A percentile compares a stretch with the other conserved stretches of the same genome.
Conservation (phyloP, 1,284 basidiomycete genomes). For the Puccinia triticina region DNA sequence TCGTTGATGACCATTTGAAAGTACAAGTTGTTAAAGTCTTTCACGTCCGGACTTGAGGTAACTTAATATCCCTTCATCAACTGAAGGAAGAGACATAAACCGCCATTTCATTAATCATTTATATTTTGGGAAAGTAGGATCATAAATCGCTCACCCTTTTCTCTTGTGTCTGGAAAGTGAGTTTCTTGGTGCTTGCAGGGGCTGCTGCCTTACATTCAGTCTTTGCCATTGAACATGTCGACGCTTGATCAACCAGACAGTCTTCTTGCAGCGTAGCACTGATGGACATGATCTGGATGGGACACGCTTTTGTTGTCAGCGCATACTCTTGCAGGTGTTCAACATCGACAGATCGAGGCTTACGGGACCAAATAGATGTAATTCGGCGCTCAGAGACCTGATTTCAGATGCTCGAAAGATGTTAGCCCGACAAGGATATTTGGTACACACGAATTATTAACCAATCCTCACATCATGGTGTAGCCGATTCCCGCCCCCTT, state of each 20-base stretch:
- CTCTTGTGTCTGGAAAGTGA: slow-evolving; percentile 22
- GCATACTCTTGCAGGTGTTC: neutral
- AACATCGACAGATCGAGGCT: neutral
- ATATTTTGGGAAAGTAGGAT: neutral
- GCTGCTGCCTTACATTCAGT: slow-evolving; percentile 12
- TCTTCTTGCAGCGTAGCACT: slow-evolving; percentile 26
- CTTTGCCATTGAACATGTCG: slow-evolving; percentile 1
- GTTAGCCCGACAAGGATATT: neutral
- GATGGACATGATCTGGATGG: slow-evolving; percentile 23
- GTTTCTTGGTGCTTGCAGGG: neutral
- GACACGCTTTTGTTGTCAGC: neutral
- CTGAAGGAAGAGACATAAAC: neutral
- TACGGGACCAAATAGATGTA: slow-evolving; percentile 32
- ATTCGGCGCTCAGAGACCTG: slow-evolving; percentile 26
- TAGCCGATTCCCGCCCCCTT: slow-evolving; percentile 17
- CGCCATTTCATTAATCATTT: neutral
- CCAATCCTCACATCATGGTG: slow-evolving; percentile 7
- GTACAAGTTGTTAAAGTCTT: too few relatives aligned
- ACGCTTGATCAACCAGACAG: slow-evolving; percentile 5
- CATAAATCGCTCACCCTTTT: neutral
- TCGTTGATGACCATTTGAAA: too few relatives aligned
- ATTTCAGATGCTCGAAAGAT: neutral
- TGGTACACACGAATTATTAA: neutral
- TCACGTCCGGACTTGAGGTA: neutral
- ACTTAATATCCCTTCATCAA: slow-evolving; percentile 1